Percentiles rank a stretch among this genome's conserved stretches.
Conservation (phyloP, 1,284 basidiomycete genomes). For the Trichosporon inkin region DNA sequence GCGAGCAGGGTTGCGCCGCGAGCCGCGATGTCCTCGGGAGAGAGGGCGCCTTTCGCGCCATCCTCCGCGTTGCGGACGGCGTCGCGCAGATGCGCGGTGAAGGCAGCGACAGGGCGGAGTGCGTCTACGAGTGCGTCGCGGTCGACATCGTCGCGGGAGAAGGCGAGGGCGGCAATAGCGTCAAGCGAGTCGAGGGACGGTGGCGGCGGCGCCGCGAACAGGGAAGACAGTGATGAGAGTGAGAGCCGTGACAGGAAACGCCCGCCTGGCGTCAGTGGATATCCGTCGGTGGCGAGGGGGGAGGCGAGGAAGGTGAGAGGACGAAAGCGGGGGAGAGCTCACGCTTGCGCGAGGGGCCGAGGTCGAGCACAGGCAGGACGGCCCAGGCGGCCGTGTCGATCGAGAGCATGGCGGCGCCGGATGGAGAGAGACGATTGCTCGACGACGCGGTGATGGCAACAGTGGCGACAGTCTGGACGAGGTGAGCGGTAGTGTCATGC, state of each 20-base stretch:
- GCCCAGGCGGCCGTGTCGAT: slow-evolving; percentile 7
- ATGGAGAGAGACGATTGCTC: not conserved
- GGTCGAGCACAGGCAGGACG: slow-evolving; percentile 3
- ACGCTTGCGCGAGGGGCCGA: not conserved
- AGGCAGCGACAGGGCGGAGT: not conserved
- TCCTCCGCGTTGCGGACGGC: not conserved
- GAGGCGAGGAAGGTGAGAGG: not conserved
- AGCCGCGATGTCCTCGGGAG: not conserved
- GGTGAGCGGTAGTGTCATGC: too few species aligned
- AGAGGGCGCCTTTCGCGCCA: not conserved
- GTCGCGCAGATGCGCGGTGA: not conserved
- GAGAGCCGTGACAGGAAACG: too few species aligned
- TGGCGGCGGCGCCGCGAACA: not conserved
- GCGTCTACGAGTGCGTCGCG: not conserved
- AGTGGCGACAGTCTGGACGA: too few species aligned
- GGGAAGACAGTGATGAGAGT: not conserved
- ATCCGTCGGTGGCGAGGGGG: too few species aligned
- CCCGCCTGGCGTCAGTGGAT: too few species aligned
- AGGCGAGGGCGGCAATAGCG: not conserved
- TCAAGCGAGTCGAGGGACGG: not conserved
- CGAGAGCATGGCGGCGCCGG: not conserved
- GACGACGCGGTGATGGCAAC: too few species aligned
- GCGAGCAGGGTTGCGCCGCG: slow-evolving; percentile 7
- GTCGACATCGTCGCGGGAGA: not conserved
- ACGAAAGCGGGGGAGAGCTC: not conserved